Conservation (phyloP, 306 rosid genomes). For the Quercus robur region DNA sequence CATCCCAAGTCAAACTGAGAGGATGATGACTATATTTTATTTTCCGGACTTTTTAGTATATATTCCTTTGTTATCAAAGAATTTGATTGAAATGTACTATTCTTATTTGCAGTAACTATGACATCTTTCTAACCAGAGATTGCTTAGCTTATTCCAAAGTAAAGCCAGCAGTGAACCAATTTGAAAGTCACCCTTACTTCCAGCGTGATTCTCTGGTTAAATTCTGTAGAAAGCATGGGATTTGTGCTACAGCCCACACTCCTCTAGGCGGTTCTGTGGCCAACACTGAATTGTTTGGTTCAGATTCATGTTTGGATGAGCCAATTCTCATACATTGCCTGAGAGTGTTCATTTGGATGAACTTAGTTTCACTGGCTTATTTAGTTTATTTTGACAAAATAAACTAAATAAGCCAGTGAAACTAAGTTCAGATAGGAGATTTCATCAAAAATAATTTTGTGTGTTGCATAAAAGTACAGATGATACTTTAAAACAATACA, state of each 20-base stretch:
- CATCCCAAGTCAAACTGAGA: too few relatives aligned
- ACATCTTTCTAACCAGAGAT: conserved; percentile 80
- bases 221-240: conserved; percentile 78
- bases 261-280: conserved; percentile 85
- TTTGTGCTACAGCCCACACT: conserved; percentile 88
- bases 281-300: conserved; percentile 70
- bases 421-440: too few relatives aligned
- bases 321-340: conserved; percentile 33
- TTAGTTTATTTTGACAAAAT: too few relatives aligned
- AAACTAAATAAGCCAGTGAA: too few relatives aligned
- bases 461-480: too few relatives aligned
- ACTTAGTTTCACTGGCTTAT: neutral
- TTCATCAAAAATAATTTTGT: too few relatives aligned
- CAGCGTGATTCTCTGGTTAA: conserved; percentile 84
- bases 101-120: conserved; percentile 74
- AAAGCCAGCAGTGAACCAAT: conserved; percentile 87
- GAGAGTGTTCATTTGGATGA: neutral
- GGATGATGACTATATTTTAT: too few relatives aligned
- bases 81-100: conserved; percentile 25
- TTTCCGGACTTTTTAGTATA: neutral
- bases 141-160: conserved; percentile 83
- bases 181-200: conserved; percentile 87
- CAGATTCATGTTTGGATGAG: conserved; percentile 63
- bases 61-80: conserved; percentile 4
- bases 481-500: too few relatives aligned